Evolutionary conservation across 768 basidiomycete species (phyloP).

Genomic region (Russula abietina): DNA sequence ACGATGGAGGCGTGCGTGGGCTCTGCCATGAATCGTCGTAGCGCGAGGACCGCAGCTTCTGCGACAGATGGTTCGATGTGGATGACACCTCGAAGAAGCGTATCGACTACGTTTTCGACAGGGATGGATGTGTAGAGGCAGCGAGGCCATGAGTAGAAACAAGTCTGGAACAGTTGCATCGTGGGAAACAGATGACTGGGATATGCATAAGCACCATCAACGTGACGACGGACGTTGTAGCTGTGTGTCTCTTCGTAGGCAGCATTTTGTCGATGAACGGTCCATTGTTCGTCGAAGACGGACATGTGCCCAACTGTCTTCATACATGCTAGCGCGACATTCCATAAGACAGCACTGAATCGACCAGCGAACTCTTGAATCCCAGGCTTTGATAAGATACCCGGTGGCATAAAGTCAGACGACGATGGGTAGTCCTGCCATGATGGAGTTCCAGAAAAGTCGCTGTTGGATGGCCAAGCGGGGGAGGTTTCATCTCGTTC

Average conservation of each 20-base stretch:
- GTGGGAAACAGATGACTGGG: slow-evolving; percentile 52
- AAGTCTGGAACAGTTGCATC: slow-evolving; percentile 65
- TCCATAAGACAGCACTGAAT: slow-evolving; percentile 49
- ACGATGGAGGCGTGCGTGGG: slow-evolving; percentile 49
- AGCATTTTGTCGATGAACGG: slow-evolving; percentile 50
- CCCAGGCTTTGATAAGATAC: slow-evolving; percentile 54
- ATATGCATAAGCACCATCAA: slow-evolving; percentile 62
- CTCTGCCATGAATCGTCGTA: slow-evolving; percentile 70
- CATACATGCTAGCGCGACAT: slow-evolving; percentile 53
- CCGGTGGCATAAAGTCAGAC: slow-evolving; percentile 52
- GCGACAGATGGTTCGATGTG: slow-evolving; percentile 76
- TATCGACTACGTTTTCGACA: slow-evolving; percentile 60
- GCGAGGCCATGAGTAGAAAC: slow-evolving; percentile 82
- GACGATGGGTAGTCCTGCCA: slow-evolving; percentile 67
- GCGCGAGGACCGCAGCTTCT: slow-evolving; percentile 58
- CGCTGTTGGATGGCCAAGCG: slow-evolving; percentile 69
- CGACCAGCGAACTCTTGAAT: slow-evolving; percentile 70
- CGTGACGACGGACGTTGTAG: slow-evolving; percentile 60
- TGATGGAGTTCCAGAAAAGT: slow-evolving; percentile 53
- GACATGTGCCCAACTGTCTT: slow-evolving; percentile 69
- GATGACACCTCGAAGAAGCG: slow-evolving; percentile 74
- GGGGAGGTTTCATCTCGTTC: slow-evolving; percentile 69
- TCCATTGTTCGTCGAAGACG: slow-evolving; percentile 82
- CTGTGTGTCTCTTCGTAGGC: slow-evolving; percentile 67
- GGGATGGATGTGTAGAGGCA: slow-evolving; percentile 54